Base-by-base conservation (phyloP, 2,329 filamentous ascomycete genomes). In the Metarhizium rileyi region DNA sequence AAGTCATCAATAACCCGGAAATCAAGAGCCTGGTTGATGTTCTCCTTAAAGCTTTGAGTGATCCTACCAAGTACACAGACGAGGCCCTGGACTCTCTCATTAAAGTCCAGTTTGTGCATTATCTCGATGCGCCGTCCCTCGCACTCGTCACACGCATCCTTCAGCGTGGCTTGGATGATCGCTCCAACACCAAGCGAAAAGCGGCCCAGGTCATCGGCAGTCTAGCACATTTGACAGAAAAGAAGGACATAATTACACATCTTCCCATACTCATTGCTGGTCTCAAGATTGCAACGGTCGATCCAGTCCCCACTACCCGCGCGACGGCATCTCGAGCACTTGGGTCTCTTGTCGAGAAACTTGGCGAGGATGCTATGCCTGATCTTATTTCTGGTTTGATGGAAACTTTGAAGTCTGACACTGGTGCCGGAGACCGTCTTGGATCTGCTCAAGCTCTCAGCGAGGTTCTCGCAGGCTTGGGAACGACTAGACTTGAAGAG, bases 31-130 rank as follows among this genome's bases (percentile, higher is more conserved):
- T 97, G 14, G 91, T 97, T 51, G 84, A 86, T 59, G 86, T 96
- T 50, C 78, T 98, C 30, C 83, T 98, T 58, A 97, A 96, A 70
- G 94, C 93, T 54, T 80, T 98, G 52, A 98, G 93, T 61, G 93
- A 98, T 64, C 90, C 93, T 2, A 98, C 91, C 0, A 97, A 93
- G 64, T 89, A 95, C 70, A 98, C 94, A 0, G 91, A 98, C 61
- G 87, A 94, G 57, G 93, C 93, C 16, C 75, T 98, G 52, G 91
- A 98, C 65, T 77, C 89, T 0, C 78, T 98, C 51, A 96, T 98
- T 73, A 96, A 95, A 70, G 87, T 98, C n/a, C 90, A 90, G 45
- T 98, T 98, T 64, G 84, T 96, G 14, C 93, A 98, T 69, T 98
- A 97, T 63, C 78, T 98, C n/a, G 93, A 98, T 67, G 88, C 94